phyloP scores from a whole-genome alignment of 768 basidiomycete species.

The Xanthoconium stramineum region DNA sequence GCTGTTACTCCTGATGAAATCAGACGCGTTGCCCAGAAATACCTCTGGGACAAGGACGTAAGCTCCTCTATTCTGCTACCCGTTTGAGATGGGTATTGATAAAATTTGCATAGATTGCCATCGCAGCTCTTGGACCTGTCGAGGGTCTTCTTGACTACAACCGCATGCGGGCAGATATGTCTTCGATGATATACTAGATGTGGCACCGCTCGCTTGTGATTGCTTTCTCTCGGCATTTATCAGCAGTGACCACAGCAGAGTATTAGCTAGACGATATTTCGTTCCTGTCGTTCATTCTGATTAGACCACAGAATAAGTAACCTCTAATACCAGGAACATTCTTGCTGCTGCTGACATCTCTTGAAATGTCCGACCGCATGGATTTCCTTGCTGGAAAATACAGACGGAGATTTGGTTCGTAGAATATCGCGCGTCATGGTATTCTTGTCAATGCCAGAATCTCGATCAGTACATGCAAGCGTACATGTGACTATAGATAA shows the following conservation, averaged over 20 bases:
- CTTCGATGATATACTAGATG: conserved; percentile 67
- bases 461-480: conserved; percentile 10
- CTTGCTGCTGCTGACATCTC: not conserved
- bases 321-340: conserved; percentile 7
- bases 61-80: conserved; percentile 30
- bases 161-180: conserved; percentile 81
- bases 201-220: not conserved
- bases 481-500: conserved; percentile 15
- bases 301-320: conserved; percentile 20
- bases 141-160: conserved; percentile 96
- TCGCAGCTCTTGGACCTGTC: conserved; percentile 85
- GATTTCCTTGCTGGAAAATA: not conserved
- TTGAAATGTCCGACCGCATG: not conserved
- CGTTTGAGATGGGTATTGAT: conserved; percentile 1
- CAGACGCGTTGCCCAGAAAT: conserved; percentile 92
- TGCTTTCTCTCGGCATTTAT: not conserved
- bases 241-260: not conserved
- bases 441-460: not conserved
- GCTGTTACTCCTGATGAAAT: conserved; percentile 86
- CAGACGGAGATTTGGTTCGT: too few relatives aligned
- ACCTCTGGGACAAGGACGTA: conserved; percentile 96
- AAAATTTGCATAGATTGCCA: conserved; percentile 53
- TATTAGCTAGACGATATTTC: conserved; percentile 21
- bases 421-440: too few relatives aligned
- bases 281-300: conserved; percentile 17